A percentile compares a stretch with the other conserved stretches of the same genome.
These are phyloP conservation scores for Vigna hirtella DNA, from an alignment of 306 rosid species.

Conservation along the genomic window DNA sequence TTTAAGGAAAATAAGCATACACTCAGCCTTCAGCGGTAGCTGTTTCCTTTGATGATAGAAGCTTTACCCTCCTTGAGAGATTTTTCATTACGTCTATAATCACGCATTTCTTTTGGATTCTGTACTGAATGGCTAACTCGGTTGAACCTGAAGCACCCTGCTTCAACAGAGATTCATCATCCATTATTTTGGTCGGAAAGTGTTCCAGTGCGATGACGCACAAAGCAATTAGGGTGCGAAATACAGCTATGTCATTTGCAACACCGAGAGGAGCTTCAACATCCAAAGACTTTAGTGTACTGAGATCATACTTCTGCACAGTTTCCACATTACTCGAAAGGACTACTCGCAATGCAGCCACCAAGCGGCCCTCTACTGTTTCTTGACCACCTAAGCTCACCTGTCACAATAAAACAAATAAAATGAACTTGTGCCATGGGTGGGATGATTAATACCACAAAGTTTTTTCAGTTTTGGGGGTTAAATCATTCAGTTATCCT, in stretches of 20 bases:
- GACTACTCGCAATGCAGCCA: constrained; percentile 86
- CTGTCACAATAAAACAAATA: constrained; percentile 47
- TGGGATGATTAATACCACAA: neutral
- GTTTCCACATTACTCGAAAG: constrained; percentile 57
- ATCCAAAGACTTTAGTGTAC: constrained; percentile 66
- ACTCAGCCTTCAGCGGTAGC: constrained; percentile 54
- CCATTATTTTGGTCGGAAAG: constrained; percentile 92
- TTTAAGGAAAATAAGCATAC: no score
- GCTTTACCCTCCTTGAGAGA: constrained; percentile 81
- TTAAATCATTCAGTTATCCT: constrained; percentile 2
- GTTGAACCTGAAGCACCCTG: constrained; percentile 65
- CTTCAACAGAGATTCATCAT: constrained; percentile 75
- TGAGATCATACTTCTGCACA: constrained; percentile 66
- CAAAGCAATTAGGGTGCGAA: constrained; percentile 75
- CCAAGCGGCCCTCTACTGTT: constrained; percentile 78
- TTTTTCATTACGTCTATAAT: constrained; percentile 77
- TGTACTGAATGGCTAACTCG: constrained; percentile 77
- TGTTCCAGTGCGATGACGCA: constrained; percentile 90
- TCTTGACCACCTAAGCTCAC: constrained; percentile 83
- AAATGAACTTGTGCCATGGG: constrained; percentile 2
- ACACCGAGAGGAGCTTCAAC: constrained; percentile 87
- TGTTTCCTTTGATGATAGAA: constrained; percentile 63
- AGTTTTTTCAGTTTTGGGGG: constrained; percentile 12
- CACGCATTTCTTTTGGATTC: constrained; percentile 80
- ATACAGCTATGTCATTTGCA: constrained; percentile 72